Evolutionary conservation across 169 alveolate genomes (phyloP).

Genomic region (Plasmodium inui): DNA sequence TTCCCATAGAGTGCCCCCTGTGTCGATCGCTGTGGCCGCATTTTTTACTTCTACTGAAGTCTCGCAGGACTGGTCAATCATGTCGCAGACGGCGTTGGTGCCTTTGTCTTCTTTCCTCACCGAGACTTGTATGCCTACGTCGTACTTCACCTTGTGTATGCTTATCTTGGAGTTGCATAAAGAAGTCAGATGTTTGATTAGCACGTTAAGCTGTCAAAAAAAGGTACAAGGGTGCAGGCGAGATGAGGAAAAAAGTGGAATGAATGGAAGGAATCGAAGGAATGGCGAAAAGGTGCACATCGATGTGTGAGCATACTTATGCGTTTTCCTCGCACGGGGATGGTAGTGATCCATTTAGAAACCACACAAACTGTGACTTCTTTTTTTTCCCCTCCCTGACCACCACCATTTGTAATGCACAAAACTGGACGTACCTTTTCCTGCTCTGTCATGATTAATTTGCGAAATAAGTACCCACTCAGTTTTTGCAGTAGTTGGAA

Average conservation of each 20-base stretch:
- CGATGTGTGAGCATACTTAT: background rate
- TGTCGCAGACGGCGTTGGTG: constrained; percentile 52
- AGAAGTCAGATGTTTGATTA: constrained; percentile 51
- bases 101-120: constrained; percentile 36
- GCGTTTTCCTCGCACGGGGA: background rate
- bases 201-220: constrained; percentile 39
- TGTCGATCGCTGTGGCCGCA: constrained; percentile 5
- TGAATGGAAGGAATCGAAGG: background rate
- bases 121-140: constrained; percentile 29
- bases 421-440: constrained; percentile 31
- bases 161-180: background rate
- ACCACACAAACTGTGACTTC: background rate
- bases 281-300: background rate
- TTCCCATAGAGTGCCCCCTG: background rate
- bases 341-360: background rate
- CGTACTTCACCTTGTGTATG: background rate
- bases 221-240: background rate
- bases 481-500: constrained; percentile 50
- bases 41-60: constrained; percentile 22
- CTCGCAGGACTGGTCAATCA: constrained; percentile 31
- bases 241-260: background rate
- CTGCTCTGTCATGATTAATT: constrained; percentile 68
- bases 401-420: background rate
- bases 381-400: background rate
- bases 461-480: constrained; percentile 58